Base-by-base conservation (phyloP, 176 grass and related monocot genomes). In the Aegilops tauschii region DNA sequence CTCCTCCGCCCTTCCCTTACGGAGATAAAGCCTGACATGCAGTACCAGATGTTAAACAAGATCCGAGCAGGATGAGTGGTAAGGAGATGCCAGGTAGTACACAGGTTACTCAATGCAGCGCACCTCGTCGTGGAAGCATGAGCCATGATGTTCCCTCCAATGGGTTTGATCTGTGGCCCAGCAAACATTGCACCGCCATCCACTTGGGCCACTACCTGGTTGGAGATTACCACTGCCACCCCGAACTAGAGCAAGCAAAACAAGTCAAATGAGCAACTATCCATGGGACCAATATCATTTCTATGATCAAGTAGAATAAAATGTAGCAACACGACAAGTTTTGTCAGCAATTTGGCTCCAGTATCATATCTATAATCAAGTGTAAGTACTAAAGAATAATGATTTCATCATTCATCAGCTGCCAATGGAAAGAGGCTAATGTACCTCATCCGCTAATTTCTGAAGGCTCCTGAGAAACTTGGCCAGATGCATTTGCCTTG, bases 401-500 rank as follows among this genome's bases (percentile, higher is more conserved):
- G 11, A 34, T 54, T 73, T 10, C 42, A 21, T 49, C 6, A 70
- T 20, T 81, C 80, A 79, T 76, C 21, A 74, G 40, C 31, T 5
- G 12, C 63, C 18, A 62, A 90, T 62, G n/a, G 5, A 71, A n/a
- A 77, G 69, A 21, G 18, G 37, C 9, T 76, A 21, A 36, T 56
- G 12, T 86, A 94, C 96, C 91, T 91, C 93, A 82, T 98, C 93
- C 2, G 96, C 93, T 86, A 98, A 91, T 74, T 95, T 98, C 79
- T 95, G 93, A 79, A 98, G 96, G 76, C 96, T 98, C 63, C 96
- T 94, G 37, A 95, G 93, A 71, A 98, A 98, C 61, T 98, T 98
- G n/a, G 96, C 96, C 45, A 98, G 86, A 88, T 98, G 96, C 96
- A 98, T 98, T 90, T 98, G 96, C 79, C 96, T 95, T 85, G 96